Evolutionary conservation across 805 yeast species (phyloP).

Genomic region (Pichia nanzhaoensis): DNA sequence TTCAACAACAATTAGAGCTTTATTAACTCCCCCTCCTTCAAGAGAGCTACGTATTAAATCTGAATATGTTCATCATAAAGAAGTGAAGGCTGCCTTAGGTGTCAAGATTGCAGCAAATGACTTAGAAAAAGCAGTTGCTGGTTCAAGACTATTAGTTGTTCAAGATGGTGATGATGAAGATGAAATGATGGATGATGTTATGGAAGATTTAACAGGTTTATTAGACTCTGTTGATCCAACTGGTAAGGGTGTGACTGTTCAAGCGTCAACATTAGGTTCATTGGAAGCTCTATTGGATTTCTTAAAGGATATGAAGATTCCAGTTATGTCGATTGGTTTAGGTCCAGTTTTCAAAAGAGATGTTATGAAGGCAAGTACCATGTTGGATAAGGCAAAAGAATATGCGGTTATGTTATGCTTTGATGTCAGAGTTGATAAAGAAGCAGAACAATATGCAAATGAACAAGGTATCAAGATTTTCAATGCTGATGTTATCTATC

Average conservation of each 20-base stretch:
- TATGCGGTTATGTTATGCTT: slow-evolving; percentile 97
- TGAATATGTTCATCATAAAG: slow-evolving; percentile 94
- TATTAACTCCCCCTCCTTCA: slow-evolving; percentile 95
- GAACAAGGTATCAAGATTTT: slow-evolving; percentile 89
- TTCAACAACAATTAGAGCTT: slow-evolving; percentile 91
- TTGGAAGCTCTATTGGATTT: slow-evolving; percentile 94
- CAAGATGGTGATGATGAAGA: slow-evolving; percentile 98
- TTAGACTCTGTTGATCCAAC: slow-evolving; percentile 90
- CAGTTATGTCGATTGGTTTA: slow-evolving; percentile 96
- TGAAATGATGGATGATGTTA: slow-evolving; percentile 93
- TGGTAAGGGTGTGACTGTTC: slow-evolving; percentile 97
- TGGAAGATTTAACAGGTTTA: slow-evolving; percentile 95
- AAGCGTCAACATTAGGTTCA: slow-evolving; percentile 97
- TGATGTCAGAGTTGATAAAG: slow-evolving; percentile 95
- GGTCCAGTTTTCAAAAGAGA: slow-evolving; percentile 99
- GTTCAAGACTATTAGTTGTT: slow-evolving; percentile 90
- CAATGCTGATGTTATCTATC: slow-evolving; percentile 95
- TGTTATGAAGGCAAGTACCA: slow-evolving; percentile 94
- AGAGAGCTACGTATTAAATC: slow-evolving; percentile 94
- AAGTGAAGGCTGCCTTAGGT: slow-evolving; percentile 98
- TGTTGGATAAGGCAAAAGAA: slow-evolving; percentile 95
- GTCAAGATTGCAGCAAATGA: slow-evolving; percentile 98
- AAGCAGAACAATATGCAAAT: slow-evolving; percentile 95
- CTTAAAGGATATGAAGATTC: slow-evolving; percentile 97
- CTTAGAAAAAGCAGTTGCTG: slow-evolving; percentile 97